These are phyloP conservation scores for Nicotiana rustica DNA, from an alignment of 305 asterid genomes.

Conservation along the genomic window DNA sequence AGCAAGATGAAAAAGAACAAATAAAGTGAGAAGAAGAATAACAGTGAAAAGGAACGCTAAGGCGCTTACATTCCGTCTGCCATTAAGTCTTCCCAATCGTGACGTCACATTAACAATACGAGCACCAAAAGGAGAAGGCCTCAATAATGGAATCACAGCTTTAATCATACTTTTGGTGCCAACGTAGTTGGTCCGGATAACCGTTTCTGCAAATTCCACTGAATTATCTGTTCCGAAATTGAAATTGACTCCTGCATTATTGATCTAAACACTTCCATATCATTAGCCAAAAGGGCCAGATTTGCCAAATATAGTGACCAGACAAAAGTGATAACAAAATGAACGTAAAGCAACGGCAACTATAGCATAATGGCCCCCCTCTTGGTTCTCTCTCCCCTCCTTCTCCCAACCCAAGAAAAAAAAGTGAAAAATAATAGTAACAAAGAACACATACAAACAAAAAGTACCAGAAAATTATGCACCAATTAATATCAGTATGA, in stretches of 20 bases:
- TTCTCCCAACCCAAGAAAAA: neutral
- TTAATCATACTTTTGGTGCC: conserved; percentile 85
- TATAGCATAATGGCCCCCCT: neutral
- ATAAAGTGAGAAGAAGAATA: neutral
- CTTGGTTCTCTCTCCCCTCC: neutral
- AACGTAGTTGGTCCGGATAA: conserved; percentile 73
- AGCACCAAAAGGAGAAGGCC: conserved; percentile 70
- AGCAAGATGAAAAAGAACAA: conserved; percentile 10
- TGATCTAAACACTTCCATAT: conserved; percentile 58
- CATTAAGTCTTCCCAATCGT: conserved; percentile 81
- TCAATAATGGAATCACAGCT: conserved; percentile 76
- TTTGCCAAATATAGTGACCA: neutral
- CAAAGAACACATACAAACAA: neutral
- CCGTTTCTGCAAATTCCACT: conserved; percentile 73
- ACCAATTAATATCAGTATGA: neutral
- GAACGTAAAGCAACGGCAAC: neutral
- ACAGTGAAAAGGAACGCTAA: neutral
- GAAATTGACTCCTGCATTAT: conserved; percentile 90
- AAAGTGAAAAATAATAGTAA: neutral
- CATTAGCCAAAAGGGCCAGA: conserved; percentile 30
- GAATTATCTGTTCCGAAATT: conserved; percentile 78
- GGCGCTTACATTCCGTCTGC: conserved; percentile 73
- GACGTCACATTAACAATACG: conserved; percentile 84
- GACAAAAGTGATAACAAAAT: neutral
- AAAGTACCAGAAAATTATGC: conserved; percentile 8